Base-by-base conservation (phyloP, 192 early-diverging fungal species). In the Entomortierella parvispora region DNA sequence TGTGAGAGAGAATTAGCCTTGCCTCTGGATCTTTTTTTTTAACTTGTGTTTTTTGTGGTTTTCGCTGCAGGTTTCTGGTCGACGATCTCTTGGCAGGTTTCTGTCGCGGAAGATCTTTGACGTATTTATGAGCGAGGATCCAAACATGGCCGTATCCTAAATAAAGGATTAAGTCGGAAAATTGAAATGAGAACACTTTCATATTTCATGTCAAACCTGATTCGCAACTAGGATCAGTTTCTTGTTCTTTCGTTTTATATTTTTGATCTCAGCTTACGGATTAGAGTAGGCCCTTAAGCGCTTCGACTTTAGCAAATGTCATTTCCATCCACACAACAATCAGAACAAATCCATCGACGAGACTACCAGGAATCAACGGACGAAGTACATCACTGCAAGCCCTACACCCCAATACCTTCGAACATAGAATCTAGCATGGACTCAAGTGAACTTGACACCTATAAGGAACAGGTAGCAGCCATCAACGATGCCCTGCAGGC, bases 401-500 rank as follows among this genome's bases (percentile, higher is more conserved):
- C n/a, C n/a, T n/a, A n/a, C n/a, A n/a, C n/a, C n/a, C n/a, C n/a
- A n/a, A n/a, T n/a, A n/a, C n/a, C n/a, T n/a, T n/a, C n/a, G n/a
- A n/a, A n/a, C n/a, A n/a, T n/a, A n/a, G 57, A 68, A 7, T 47
- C 44, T 28, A 62, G 4, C 32, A 83, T 83, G 72, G 80, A 82
- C 56, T 80, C 68, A 46, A 80, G 84, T 46, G 90, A 92, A 51
- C 66, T 89, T 33, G 81, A 79, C 47, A 63, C 62, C 11, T 91
- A 90, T 66, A 86, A 81, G 49, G 89, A 91, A 65, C 88, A 91
- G 64, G 76, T 94, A 53, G 86, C 85, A 23, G 89, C 91, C 69
- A 88, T 95, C 53, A 87, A 93, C 33, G 81, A 88, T 65, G 90
- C 91, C 7, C 81, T 95, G 29, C 53, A 57, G 54, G 85, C 80